Evolutionary conservation across 345 rosid genomes (phyloP), one percentile per base, ranked within the genome.

Genomic region (Noccaea bulbosa): DNA sequence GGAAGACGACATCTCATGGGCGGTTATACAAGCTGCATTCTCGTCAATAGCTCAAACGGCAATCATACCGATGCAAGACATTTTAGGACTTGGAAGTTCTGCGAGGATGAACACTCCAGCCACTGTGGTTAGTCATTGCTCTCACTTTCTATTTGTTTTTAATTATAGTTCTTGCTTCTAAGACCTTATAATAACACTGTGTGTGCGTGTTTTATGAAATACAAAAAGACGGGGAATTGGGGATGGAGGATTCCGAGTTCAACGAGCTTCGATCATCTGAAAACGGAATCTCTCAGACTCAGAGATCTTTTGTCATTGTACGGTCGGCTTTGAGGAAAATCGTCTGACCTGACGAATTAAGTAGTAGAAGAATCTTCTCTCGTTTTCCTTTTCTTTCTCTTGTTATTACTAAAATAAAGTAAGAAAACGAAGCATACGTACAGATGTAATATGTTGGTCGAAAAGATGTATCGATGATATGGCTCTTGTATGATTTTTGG

Each of bases 51-150:
- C 98, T 58, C 81, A 72, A 75, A 91, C 97, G 49, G 74, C 94
- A 62, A 70, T 93, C 55, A 78, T 93, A 77, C 91, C 97, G 7
- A 78, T 91, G 94, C 98, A 91, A 81, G 98, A 93, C 77, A 77
- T 93, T 77, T 92, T 93, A 56, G 82, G 88, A 74, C 81, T 93
- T 11, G 97, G 87, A 67, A 83, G 60, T 79, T 84, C 87, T 65
- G 96, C 97, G 10, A 82, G 98, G 76, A 91, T 91, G 96, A 93
- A 93, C 70, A 83, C 73, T 78, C 97, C 98, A 40, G 92, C 98
- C 47, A 93, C 98, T 63, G 80, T 50, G 93, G 97, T 93, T 77
- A 69, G 58, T 68, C 49, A 12, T 30, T 38, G 17, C 37, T 16
- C 24, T 20, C 11, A 7, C 15, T 41, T 0, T 40, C 6, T 2